Percentiles rank a stretch among this genome's conserved stretches.
Conservation (phyloP, 345 rosid genomes). For the Salix exigua region DNA sequence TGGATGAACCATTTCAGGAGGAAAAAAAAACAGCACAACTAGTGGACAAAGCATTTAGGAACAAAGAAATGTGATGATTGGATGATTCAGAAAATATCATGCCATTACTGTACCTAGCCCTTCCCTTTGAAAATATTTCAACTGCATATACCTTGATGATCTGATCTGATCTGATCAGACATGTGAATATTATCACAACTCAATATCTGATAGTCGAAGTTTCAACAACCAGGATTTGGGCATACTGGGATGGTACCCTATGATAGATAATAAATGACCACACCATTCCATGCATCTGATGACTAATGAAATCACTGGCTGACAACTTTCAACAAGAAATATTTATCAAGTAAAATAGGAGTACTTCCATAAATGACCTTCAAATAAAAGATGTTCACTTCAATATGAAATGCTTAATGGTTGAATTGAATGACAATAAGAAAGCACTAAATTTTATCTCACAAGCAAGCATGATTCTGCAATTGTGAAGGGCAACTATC, state of each 20-base stretch:
- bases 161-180: background rate
- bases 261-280: background rate
- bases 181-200: background rate
- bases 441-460: background rate
- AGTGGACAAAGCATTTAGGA: background rate
- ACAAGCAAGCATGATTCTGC: background rate
- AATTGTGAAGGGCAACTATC: background rate
- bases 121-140: background rate
- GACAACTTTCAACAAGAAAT: background rate
- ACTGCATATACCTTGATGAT: background rate
- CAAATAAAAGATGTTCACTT: background rate
- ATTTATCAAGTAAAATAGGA: background rate
- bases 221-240: background rate
- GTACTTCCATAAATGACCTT: background rate
- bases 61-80: background rate
- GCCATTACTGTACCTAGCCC: background rate
- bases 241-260: background rate
- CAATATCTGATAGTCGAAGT: background rate
- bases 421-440: background rate
- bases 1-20: background rate
- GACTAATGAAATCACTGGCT: background rate
- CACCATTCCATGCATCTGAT: background rate
- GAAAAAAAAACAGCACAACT: background rate
- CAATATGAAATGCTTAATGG: background rate
- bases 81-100: background rate